Percentiles rank a stretch among this genome's conserved stretches.
Evolutionary conservation across 768 basidiomycete genomes (phyloP).

Genomic region (Leccinellum rugosiceps): DNA sequence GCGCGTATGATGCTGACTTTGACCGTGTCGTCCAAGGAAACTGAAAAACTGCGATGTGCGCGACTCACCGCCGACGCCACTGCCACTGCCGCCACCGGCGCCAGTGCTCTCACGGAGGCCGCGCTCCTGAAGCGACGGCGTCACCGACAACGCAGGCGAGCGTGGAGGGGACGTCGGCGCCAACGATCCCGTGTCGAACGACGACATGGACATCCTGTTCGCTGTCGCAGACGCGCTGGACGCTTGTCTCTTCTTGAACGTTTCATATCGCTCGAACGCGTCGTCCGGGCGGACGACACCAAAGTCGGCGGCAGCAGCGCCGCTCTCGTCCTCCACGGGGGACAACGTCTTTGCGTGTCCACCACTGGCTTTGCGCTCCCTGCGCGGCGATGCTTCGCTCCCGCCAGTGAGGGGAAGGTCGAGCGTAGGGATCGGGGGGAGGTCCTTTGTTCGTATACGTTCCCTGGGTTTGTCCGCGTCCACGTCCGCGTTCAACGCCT

Average conservation of each 20-base stretch:
- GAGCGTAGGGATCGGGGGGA: slow-evolving; percentile 51
- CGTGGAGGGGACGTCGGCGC: slow-evolving; percentile 40
- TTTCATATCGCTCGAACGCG: slow-evolving; percentile 87
- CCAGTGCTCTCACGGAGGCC: slow-evolving; percentile 9
- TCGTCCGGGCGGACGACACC: slow-evolving; percentile 54
- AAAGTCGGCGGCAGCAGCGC: slow-evolving; percentile 14
- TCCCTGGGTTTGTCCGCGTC: slow-evolving; percentile 16
- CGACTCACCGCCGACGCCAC: slow-evolving; percentile 30
- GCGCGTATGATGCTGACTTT: slow-evolving; percentile 15
- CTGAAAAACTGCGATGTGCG: slow-evolving; percentile 51
- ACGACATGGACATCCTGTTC: slow-evolving; percentile 69
- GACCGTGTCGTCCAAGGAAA: slow-evolving; percentile 53
- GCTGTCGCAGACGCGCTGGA: slow-evolving; percentile 2
- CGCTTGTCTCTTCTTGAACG: slow-evolving; percentile 58
- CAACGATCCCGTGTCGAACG: slow-evolving; percentile 41
- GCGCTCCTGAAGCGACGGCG: slow-evolving; percentile 28
- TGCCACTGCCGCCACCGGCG: no score
- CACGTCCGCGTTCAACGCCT: not conserved
- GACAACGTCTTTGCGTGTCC: not conserved
- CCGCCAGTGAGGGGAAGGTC: slow-evolving; percentile 1
- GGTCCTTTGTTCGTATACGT: slow-evolving; percentile 39
- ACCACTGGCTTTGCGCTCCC: not conserved
- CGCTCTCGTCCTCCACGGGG: not conserved
- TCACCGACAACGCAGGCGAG: slow-evolving; percentile 31
- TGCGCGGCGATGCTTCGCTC: slow-evolving; percentile 4